Percentiles rank a stretch among this genome's conserved stretches.
Evolutionary conservation across 2,329 filamentous ascomycete species (phyloP).

Genomic region (Fusarium bulbicola): DNA sequence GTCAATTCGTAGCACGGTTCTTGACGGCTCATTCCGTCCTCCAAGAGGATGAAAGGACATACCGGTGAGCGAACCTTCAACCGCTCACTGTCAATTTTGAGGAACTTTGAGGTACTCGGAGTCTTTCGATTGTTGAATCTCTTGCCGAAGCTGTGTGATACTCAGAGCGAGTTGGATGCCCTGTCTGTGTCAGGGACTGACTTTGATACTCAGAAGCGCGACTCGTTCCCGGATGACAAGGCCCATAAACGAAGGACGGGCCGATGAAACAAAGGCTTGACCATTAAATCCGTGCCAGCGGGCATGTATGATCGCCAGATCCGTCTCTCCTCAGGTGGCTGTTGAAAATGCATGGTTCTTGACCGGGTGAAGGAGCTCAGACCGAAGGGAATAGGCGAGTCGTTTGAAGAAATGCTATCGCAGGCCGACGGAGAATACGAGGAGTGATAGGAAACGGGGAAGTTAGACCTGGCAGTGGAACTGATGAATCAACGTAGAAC

Average conservation of each 20-base stretch:
- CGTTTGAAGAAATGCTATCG: not conserved
- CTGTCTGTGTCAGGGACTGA: not conserved
- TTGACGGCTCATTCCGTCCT: slow-evolving; percentile 12
- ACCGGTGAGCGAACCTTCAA: not conserved
- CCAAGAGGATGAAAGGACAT: not conserved
- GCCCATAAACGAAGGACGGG: slow-evolving; percentile 17
- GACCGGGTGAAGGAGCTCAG: slow-evolving; percentile 1
- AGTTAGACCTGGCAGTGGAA: slow-evolving; percentile 9
- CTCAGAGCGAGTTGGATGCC: not conserved
- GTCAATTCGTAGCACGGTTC: slow-evolving; percentile 18
- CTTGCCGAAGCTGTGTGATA: not conserved
- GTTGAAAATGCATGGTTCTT: slow-evolving; percentile 12
- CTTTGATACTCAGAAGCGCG: slow-evolving; percentile 6
- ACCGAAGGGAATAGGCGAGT: slow-evolving; percentile 8
- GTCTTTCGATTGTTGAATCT: not conserved
- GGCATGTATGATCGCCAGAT: slow-evolving; percentile 30
- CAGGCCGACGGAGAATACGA: slow-evolving; percentile 3
- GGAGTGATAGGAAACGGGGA: not conserved
- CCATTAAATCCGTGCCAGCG: slow-evolving; percentile 9
- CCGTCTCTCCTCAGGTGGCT: slow-evolving; percentile 28
- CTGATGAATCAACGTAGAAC: not conserved
- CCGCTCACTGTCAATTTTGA: not conserved
- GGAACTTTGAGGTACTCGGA: not conserved
- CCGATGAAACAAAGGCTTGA: slow-evolving; percentile 35
- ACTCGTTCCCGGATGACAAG: slow-evolving; percentile 1